These are phyloP conservation scores for Citrus reticulata DNA, from an alignment of 345 rosid genomes.

Conservation along the genomic window DNA sequence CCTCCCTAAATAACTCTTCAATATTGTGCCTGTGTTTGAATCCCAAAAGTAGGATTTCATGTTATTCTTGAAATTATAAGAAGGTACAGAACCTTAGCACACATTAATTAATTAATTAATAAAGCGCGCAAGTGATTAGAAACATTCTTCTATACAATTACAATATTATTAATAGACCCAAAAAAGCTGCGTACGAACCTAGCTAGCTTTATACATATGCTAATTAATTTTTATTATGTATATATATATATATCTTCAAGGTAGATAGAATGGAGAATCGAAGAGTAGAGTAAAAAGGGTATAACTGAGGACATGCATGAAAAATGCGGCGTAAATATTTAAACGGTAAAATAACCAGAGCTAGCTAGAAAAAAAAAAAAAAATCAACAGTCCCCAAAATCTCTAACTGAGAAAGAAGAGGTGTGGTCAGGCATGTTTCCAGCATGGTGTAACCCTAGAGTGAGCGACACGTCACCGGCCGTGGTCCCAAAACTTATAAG, in stretches of 20 bases:
- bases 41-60: neutral
- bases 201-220: conserved; percentile 8
- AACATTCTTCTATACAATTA: conserved; percentile 42
- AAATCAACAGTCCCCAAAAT: conserved; percentile 57
- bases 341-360: conserved; percentile 1
- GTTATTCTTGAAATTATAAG: conserved; percentile 19
- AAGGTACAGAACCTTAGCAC: conserved; percentile 25
- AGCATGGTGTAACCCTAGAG: conserved; percentile 90
- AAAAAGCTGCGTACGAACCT: conserved; percentile 21
- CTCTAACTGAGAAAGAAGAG: conserved; percentile 67
- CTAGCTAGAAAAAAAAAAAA: neutral
- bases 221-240: neutral
- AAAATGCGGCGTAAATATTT: conserved; percentile 4
- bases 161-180: conserved; percentile 12
- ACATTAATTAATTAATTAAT: neutral
- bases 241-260: neutral
- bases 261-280: conserved; percentile 11
- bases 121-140: neutral
- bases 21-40: neutral
- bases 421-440: conserved; percentile 64
- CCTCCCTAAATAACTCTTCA: no score
- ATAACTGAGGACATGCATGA: neutral
- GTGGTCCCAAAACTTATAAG: conserved; percentile 76
- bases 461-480: conserved; percentile 84
- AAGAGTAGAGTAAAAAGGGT: neutral